Evolutionary conservation across 2,329 filamentous ascomycete genomes (phyloP), one percentile per base, ranked within the genome.

Genomic region (Microcyclosporella mali): DNA sequence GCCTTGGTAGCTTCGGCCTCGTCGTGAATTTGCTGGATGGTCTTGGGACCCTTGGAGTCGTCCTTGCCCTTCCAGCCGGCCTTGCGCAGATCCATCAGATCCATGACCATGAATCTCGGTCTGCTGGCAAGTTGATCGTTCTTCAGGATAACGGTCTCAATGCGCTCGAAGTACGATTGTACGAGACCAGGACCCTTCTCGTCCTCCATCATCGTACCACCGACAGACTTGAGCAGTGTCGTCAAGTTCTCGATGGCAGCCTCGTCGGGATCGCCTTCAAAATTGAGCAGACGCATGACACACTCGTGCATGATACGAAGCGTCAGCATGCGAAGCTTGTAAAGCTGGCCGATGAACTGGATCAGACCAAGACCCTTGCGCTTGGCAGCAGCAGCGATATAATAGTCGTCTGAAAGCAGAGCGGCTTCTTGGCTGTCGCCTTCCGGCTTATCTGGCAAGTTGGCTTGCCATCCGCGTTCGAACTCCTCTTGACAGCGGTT

Each of bases 221-320:
- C 92, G 51, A 98, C 94, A 30, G 92, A 95, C 55, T 84, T 82
- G 49, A 98, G 78, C 51, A 98, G 77, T 71, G 94, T 95, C 59
- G 84, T 88, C 67, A 98, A 81, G 56, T 88, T 94, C 75, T 98
- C 92, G 47, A 98, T 84, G 66, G 95, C 89, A 41, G 90, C 86
- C 70, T 98, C 92, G 57, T 98, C 92, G 33, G 92, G 92, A 48
- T 88, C 73, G 49, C 87, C 88, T 61, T 90, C 84, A 68, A 94
- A 97, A 70, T 98, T 90, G 55, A 98, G 86, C 51, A 98, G 79
- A 70, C 94, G 95, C 72, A 88, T 84, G 19, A 98, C 88, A 77
- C 92, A 98, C 69, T 95, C 88, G 73, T 98, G 90, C 92, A 98
- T 98, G 70, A 98, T 98, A 66, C 90, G 86, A 67, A 95, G 87